Evolutionary conservation across 208 protist species (phyloP).

Genomic region (Trypanosoma melophagium): DNA sequence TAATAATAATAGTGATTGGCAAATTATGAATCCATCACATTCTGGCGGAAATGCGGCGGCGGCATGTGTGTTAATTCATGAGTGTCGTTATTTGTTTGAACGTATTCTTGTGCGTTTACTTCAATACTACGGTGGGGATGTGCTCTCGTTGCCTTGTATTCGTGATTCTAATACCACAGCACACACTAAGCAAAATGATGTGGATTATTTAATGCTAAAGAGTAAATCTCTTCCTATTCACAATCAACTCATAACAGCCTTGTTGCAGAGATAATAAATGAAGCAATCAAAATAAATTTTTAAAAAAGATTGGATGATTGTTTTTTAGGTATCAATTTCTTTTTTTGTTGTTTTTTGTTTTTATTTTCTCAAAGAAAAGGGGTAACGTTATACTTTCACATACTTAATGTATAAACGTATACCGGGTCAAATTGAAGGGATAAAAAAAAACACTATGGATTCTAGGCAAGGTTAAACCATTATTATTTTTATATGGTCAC

Average conservation of each 20-base stretch:
- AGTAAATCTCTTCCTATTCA: background rate
- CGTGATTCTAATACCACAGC: no score
- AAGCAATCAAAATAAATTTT: background rate
- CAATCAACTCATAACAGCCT: background rate
- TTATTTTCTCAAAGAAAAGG: background rate
- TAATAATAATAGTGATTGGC: background rate
- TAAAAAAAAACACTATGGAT: no score
- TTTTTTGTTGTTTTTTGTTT: constrained; percentile 8
- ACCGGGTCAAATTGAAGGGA: no score
- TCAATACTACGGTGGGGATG: constrained; percentile 1
- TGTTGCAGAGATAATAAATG: background rate
- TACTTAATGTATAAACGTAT: no score
- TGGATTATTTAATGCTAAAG: background rate
- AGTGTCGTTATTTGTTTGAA: constrained; percentile 24
- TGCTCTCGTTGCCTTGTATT: no score
- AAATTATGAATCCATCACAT: constrained; percentile 10
- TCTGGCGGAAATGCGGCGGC: constrained; percentile 8
- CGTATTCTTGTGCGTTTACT: constrained; percentile 18
- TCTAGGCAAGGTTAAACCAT: no score
- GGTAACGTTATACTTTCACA: background rate
- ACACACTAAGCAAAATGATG: background rate
- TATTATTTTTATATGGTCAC: background rate
- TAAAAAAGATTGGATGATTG: background rate
- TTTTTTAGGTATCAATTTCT: constrained; percentile 7
- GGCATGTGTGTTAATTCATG: constrained; percentile 18